These are phyloP conservation scores for Fusarium sterilihyphosum DNA, from an alignment of 2,329 filamentous ascomycete species.

Conservation along the genomic window DNA sequence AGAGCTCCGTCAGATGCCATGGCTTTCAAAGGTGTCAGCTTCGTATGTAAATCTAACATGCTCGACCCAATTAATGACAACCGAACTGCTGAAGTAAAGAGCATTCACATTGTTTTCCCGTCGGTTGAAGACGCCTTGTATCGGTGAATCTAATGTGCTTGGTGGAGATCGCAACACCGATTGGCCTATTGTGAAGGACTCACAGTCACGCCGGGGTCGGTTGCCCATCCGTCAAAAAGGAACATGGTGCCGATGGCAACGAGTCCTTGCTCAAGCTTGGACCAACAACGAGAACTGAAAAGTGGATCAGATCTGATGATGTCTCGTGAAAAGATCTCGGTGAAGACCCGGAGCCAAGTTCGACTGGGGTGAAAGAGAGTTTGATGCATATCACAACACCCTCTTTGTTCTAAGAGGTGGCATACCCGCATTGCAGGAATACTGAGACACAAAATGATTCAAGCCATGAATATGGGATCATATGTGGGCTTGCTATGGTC, in stretches of 20 bases:
- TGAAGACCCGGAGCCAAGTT: conserved; percentile 33
- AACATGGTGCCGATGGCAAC: conserved; percentile 12
- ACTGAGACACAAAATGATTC: conserved; percentile 1
- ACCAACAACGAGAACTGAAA: conserved; percentile 9
- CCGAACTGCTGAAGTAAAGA: conserved; percentile 3
- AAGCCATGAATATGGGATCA: conserved; percentile 30
- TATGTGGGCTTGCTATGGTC: conserved; percentile 18
- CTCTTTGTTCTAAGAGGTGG: neutral
- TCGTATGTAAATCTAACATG: neutral
- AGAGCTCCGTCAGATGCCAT: neutral
- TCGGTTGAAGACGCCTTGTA: conserved; percentile 32
- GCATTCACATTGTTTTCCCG: neutral
- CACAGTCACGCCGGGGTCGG: conserved; percentile 10
- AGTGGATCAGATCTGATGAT: conserved; percentile 34
- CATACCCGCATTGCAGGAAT: neutral
- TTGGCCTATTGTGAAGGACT: conserved; percentile 2
- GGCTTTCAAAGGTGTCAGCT: neutral
- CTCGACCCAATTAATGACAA: neutral
- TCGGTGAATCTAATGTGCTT: conserved; percentile 28
- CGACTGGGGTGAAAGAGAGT: conserved; percentile 1
- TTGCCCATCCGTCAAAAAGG: conserved; percentile 7
- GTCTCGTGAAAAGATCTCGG: conserved; percentile 38
- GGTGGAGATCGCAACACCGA: conserved; percentile 2
- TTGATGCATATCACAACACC: conserved; percentile 18
- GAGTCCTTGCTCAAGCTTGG: conserved; percentile 17